Evolutionary conservation across 306 rosid species (phyloP).

Genomic region (Castanopsis chinensis): DNA sequence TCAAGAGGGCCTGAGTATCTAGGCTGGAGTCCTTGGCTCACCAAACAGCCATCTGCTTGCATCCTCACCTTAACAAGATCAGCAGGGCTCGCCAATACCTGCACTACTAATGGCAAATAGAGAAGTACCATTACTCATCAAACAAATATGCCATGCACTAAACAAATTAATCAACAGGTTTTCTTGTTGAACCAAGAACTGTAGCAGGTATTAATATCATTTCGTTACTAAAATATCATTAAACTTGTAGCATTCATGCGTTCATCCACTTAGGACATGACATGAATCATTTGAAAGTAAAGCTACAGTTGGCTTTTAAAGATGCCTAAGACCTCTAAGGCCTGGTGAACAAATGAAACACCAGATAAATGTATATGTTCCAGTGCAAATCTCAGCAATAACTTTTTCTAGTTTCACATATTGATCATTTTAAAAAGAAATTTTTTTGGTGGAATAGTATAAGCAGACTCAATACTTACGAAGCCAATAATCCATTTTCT

Average conservation of each 20-base stretch:
- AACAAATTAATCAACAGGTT: not conserved
- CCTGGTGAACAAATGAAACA: not conserved
- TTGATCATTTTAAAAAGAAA: no score
- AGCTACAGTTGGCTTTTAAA: not conserved
- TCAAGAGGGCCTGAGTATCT: constrained; percentile 69
- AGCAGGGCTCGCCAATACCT: constrained; percentile 92
- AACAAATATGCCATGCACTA: not conserved
- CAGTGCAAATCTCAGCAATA: no score
- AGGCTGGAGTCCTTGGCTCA: constrained; percentile 60
- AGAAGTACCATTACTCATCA: constrained; percentile 19
- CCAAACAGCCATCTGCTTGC: constrained; percentile 76
- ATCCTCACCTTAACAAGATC: constrained; percentile 94
- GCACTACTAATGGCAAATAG: constrained; percentile 37
- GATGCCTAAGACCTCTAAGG: not conserved
- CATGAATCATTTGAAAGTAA: not conserved
- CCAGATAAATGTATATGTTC: not conserved
- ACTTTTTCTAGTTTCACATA: no score
- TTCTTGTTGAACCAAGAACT: constrained; percentile 5
- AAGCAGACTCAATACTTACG: not conserved
- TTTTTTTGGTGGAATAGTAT: no score
- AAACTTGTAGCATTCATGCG: not conserved
- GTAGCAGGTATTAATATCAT: not conserved
- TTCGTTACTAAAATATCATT: not conserved
- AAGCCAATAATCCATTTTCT: not conserved
- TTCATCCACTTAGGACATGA: not conserved